Base-by-base conservation (phyloP, 2,329 filamentous ascomycete species). In the Pseudocercospora crystallina region DNA sequence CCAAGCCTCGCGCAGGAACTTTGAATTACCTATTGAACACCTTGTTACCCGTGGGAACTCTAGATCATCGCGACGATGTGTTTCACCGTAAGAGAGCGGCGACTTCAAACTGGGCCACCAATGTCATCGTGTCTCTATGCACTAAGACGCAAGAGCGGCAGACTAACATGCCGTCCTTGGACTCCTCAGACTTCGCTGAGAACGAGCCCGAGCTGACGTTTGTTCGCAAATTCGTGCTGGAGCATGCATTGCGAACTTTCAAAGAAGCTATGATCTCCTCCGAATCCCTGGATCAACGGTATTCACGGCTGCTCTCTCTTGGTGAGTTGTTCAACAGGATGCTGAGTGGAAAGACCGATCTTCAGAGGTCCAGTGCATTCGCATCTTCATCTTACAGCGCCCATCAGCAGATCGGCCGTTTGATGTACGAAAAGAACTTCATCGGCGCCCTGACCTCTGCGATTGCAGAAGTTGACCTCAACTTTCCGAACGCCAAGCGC, bases 361-460 rank as follows among this genome's bases (percentile, higher is more conserved):
- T 56, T 30, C 58, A 59, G 49, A 54, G 56, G 34, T 61, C 79
- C 82, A 59, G 53, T 32, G 54, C 45, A 1, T 39, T 56, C 12
- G 46, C 55, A 29, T 48, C 50, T 32, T 38, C 51, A 13, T 41
- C 57, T 2, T 51, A 56, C 36, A 56, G 49, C 32, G 91, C 90
- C 7, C 87, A 91, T 57, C 85, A 87, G 62, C 90, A 96, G 65
- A 81, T 99, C 60, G 86, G 89, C 31, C 89, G 90, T 60, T 84
- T 96, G 53, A 99, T 99, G 94, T 97, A 95, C 63, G 94, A 99
- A 73, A 99, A 97, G 74, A 90, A 95, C 49, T 96, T 94, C 68
- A 85, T 97, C 54, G 82, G 88, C 17, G 87, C 92, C 41, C 74
- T 99, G 52, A 97, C 94, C 2, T 83, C 85, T 10, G 95, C 95